These are phyloP conservation scores for Fraxinus ornus DNA, from an alignment of 305 asterid genomes.

Conservation along the genomic window DNA sequence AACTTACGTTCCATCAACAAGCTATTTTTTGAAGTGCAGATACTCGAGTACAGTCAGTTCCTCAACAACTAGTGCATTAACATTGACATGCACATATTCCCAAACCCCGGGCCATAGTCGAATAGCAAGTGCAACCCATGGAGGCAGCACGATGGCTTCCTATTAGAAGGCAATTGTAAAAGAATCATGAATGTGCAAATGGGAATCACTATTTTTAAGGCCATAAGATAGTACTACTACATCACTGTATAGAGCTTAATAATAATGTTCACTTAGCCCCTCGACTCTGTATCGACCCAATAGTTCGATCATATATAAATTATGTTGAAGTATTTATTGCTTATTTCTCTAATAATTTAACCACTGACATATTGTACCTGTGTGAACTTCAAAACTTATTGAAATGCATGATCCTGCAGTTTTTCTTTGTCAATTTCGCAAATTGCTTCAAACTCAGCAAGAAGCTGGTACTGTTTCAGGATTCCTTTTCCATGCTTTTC, in stretches of 20 bases:
- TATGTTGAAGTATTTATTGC: background rate
- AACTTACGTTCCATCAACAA: conserved; percentile 72
- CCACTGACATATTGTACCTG: conserved; percentile 44
- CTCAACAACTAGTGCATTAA: conserved; percentile 60
- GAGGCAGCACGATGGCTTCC: conserved; percentile 89
- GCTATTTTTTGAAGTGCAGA: conserved; percentile 85
- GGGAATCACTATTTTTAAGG: background rate
- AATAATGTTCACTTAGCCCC: background rate
- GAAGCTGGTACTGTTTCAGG: conserved; percentile 76
- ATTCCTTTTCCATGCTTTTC: conserved; percentile 91
- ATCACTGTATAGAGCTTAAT: background rate
- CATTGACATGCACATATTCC: conserved; percentile 81
- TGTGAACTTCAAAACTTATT: conserved; percentile 76
- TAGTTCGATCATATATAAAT: background rate
- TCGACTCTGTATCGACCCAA: background rate
- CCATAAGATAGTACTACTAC: background rate
- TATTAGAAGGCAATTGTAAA: conserved; percentile 5
- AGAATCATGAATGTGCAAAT: background rate
- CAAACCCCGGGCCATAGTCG: conserved; percentile 93
- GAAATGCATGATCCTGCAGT: conserved; percentile 65
- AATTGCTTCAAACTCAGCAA: conserved; percentile 73
- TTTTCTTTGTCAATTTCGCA: conserved; percentile 45
- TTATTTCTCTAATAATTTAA: background rate
- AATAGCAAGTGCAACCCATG: conserved; percentile 96
- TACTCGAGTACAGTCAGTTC: conserved; percentile 78